Evolutionary conservation across 1,284 basidiomycete genomes (phyloP).

Genomic region (Kalmanozyma brasiliensis): DNA sequence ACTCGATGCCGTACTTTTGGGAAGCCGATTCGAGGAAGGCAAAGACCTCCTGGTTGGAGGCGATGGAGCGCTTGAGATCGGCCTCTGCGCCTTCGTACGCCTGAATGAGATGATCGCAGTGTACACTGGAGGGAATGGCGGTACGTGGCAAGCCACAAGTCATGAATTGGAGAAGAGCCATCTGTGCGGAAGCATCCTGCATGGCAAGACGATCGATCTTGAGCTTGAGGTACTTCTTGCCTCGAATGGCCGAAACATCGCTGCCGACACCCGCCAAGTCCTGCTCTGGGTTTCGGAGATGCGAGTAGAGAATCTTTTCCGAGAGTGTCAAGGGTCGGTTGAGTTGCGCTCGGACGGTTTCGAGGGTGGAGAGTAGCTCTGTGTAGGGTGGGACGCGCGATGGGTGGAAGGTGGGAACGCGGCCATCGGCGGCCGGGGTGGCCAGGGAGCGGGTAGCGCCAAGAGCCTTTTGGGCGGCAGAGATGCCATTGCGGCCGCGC

Average conservation of each 20-base stretch:
- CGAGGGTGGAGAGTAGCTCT: constrained; percentile 79
- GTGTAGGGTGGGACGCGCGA: constrained; percentile 79
- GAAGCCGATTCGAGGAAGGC: constrained; percentile 96
- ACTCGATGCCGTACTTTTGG: constrained; percentile 84
- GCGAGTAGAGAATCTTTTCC: constrained; percentile 97
- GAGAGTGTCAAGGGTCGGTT: constrained; percentile 88
- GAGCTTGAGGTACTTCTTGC: constrained; percentile 89
- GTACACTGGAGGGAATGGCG: constrained; percentile 88
- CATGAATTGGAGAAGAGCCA: constrained; percentile 99
- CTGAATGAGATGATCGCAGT: constrained; percentile 84
- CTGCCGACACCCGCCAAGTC: constrained; percentile 76
- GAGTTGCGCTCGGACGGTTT: constrained; percentile 78
- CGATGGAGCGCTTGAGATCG: constrained; percentile 85
- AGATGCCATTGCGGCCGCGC: constrained; percentile 35
- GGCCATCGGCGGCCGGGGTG: constrained; percentile 36
- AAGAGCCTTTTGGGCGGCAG: constrained; percentile 36
- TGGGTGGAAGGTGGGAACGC: constrained; percentile 57
- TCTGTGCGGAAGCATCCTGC: constrained; percentile 99
- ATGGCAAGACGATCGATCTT: constrained; percentile 93
- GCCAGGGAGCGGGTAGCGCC: constrained; percentile 35
- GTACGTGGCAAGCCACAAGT: constrained; percentile 87
- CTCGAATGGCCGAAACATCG: constrained; percentile 73
- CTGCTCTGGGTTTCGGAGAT: constrained; percentile 80
- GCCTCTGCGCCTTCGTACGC: constrained; percentile 79
- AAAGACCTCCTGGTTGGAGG: constrained; percentile 94